These are phyloP conservation scores for Beauveria bassiana DNA, from an alignment of 2,329 filamentous ascomycete genomes.

Conservation along the genomic window DNA sequence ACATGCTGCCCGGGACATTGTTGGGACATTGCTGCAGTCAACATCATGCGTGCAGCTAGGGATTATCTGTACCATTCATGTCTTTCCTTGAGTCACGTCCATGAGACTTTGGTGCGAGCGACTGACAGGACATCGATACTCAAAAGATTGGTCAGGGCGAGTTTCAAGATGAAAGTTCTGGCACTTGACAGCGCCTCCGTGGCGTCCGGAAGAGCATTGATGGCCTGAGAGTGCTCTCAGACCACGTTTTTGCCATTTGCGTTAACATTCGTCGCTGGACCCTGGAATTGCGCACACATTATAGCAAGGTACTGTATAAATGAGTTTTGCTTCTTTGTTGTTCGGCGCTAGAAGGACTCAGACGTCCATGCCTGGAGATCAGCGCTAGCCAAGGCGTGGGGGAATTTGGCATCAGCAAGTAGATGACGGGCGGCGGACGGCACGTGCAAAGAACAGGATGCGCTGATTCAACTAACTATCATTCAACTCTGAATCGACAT, in stretches of 20 bases:
- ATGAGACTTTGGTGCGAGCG: not conserved
- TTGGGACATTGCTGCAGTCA: not conserved
- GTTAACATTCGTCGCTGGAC: not conserved
- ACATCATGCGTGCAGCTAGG: not conserved
- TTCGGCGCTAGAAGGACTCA: not conserved
- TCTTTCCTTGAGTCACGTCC: not conserved
- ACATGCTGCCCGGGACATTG: not conserved
- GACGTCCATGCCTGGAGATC: not conserved
- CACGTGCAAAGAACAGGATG: not conserved
- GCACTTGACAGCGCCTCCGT: not conserved
- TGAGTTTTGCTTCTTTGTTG: not conserved
- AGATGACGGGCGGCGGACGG: not conserved
- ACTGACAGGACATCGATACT: not conserved
- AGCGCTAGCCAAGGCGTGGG: not conserved
- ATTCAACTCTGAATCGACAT: not conserved
- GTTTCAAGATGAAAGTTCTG: not conserved
- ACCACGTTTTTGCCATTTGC: not conserved
- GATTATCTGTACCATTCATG: not conserved
- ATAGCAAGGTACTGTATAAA: not conserved
- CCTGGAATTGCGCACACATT: not conserved
- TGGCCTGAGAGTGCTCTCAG: not conserved
- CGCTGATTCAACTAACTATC: not conserved
- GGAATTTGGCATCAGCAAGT: not conserved
- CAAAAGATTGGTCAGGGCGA: not conserved
- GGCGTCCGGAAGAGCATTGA: not conserved